phyloP scores from a whole-genome alignment of 768 basidiomycete genomes.

The Scleroderma citrinum region DNA sequence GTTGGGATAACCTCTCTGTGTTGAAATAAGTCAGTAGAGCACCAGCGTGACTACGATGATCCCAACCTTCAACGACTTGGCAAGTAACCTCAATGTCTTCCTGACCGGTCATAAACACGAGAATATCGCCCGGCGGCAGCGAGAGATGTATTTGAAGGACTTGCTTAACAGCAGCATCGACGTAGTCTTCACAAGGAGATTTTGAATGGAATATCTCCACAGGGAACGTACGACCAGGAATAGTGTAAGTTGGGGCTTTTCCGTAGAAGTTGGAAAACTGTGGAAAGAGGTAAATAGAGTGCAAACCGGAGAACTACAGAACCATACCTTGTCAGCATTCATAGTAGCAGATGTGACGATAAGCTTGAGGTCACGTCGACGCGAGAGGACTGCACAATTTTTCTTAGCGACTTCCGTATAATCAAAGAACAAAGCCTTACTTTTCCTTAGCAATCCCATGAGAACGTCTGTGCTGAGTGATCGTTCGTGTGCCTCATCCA shows the following conservation, averaged over 20 bases:
- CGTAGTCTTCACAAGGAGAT: conserved; percentile 98
- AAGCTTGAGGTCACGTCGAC: conserved; percentile 88
- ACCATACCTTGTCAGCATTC: conserved; percentile 92
- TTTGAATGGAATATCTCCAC: conserved; percentile 96
- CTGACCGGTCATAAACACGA: conserved; percentile 99
- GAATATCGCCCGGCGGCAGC: conserved; percentile 85
- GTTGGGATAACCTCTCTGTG: conserved; percentile 81
- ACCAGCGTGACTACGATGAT: neutral
- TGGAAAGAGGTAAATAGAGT: neutral
- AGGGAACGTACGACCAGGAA: conserved; percentile 92
- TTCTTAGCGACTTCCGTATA: conserved; percentile 1
- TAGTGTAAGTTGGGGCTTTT: conserved; percentile 90
- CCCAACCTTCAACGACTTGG: conserved; percentile 81
- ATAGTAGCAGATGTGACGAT: conserved; percentile 99
- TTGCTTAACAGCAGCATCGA: conserved; percentile 97
- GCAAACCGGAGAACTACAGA: neutral
- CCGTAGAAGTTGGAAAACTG: conserved; percentile 96
- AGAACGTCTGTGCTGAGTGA: conserved; percentile 96
- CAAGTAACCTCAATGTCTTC: conserved; percentile 99
- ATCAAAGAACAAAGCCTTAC: conserved; percentile 39
- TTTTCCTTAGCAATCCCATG: conserved; percentile 93
- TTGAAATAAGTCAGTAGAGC: neutral
- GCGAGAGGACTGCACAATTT: conserved; percentile 58
- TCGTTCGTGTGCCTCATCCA: conserved; percentile 99
- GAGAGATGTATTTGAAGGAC: conserved; percentile 95